Base-by-base conservation (phyloP, 208 protist genomes). In the Leptomonas seymouri region DNA sequence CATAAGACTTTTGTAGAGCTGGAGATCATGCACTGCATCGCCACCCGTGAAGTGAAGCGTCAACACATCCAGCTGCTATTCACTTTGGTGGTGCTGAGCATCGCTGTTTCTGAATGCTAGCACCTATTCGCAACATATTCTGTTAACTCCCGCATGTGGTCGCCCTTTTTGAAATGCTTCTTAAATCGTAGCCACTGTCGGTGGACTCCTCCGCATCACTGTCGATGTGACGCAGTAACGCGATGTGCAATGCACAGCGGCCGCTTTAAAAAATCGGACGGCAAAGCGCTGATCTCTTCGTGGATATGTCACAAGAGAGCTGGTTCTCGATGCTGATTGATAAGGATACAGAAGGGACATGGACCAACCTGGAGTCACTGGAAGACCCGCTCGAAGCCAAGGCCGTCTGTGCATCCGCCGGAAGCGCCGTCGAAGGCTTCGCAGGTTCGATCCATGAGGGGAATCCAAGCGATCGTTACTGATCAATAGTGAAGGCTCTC, bases 21-120 rank as follows among this genome's bases (percentile, higher is more conserved):
- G 25, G 50, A 58, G 27, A 18, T 65, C 2, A 6, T 74, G 1
- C 42, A 50, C 27, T 59, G 68, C 42, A 49, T 67, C 12, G 49
- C 42, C 18, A 73, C 67, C 1, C 67, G 67, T 25, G 57, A 73
- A 15, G 28, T 73, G 42, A 57, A 73, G 67, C 67, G 67, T 0
- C 67, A 65, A 34, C 65, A 66, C 57, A 65, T 57, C 21, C 67
- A 73, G 58, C 46, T 73, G 21, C 67, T 73, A 11, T 73, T 73
- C 41, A 64, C 57, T 49, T 31, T 59, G 14, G 21, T 59, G 3
- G 41, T 53, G 11, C 34, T 54, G 46, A 18, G 42, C 50, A 36
- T 67, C 14, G 53, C 60, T 5, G 60, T 36, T 2, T 74, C 60
- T 1, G 30, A 18, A 23, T 74, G 60, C 53, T 67, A 63, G 27